Evolutionary conservation across 495 filamentous ascomycete species (phyloP), one percentile per base, ranked within the genome.

Genomic region (Penicillium desertorum): DNA sequence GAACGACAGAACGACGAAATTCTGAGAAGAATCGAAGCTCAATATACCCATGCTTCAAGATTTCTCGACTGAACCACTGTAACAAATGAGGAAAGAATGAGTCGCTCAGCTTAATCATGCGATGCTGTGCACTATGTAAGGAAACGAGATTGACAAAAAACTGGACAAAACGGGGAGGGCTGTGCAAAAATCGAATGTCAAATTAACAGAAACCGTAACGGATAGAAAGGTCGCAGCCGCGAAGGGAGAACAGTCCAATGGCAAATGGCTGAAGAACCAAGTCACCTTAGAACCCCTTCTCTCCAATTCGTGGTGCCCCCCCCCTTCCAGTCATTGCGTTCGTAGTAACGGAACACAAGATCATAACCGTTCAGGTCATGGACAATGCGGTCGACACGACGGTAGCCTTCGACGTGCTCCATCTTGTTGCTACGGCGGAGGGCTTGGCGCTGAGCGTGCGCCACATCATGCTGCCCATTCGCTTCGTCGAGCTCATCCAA

Each of bases 311-410:
- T 57, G 88, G 85, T 54, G 78, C 79, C 60, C 88, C 87, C 87
- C 61, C 89, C 90, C 72, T 87, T 84, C 92, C 92, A 98, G 62
- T 88, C 93, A 62, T 92, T 82, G 53, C 91, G 85, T 78, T 97
- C 92, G 70, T 95, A 99, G 79, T 90, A 97, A 56, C 92, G 85
- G 76, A 99, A 99, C 47, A 99, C 88, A 32, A 98, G 81, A 73
- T 98, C 92, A 69, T 99, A 99, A 34, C 94, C 95, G 65, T 99
- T 92, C 60, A 99, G 83, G 64, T 98, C 94, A 67, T 99, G 95
- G 32, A 98, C 91, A 59, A 98, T 97, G 51, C 92, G 88, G 68
- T 99, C 95, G 43, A 96, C 84, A 23, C 95, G 83, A 37, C 88
- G 83, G 67, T 99, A 99, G 7, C 95, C 95, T 64, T 82, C 80